These are phyloP conservation scores for Suhomyces atakaporum DNA, from an alignment of 1,139 yeast genomes.

Conservation along the genomic window DNA sequence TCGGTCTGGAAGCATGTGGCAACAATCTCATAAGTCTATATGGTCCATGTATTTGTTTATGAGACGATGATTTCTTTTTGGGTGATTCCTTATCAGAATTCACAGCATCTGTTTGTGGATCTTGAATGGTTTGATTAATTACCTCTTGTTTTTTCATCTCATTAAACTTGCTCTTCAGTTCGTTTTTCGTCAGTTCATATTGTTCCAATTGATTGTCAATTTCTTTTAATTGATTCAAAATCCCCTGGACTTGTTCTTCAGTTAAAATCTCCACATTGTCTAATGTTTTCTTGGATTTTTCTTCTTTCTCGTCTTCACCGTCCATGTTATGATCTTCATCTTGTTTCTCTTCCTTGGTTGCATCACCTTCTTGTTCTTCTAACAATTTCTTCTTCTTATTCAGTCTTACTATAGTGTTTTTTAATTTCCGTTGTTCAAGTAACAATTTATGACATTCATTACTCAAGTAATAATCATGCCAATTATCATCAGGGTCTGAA, in stretches of 20 bases:
- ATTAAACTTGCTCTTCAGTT: constrained; percentile 35
- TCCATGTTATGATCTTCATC: constrained; percentile 8
- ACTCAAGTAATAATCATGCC: constrained; percentile 54
- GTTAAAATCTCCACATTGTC: constrained; percentile 31
- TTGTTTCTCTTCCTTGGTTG: constrained; percentile 6
- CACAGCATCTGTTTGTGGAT: constrained; percentile 1
- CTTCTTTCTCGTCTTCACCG: constrained; percentile 14
- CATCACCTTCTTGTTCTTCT: constrained; percentile 13
- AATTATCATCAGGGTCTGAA: constrained; percentile 57
- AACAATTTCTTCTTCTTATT: constrained; percentile 40
- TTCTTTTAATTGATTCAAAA: constrained; percentile 34
- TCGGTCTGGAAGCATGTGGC: constrained; percentile 83
- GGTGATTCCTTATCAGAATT: constrained; percentile 14
- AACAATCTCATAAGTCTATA: constrained; percentile 82
- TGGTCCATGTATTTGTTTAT: constrained; percentile 70
- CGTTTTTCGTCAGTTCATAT: constrained; percentile 38
- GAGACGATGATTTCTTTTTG: constrained; percentile 34
- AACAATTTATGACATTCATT: constrained; percentile 52
- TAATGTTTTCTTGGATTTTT: constrained; percentile 15
- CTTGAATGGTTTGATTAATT: constrained; percentile 1
- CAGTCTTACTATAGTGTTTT: constrained; percentile 46
- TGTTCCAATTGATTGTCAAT: constrained; percentile 43
- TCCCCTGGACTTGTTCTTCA: constrained; percentile 37
- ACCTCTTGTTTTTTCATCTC: constrained; percentile 20
- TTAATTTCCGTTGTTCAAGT: constrained; percentile 47